Evolutionary conservation across 495 filamentous ascomycete species (phyloP), one percentile per base, ranked within the genome.

Genomic region (Talaromyces stipitatus): DNA sequence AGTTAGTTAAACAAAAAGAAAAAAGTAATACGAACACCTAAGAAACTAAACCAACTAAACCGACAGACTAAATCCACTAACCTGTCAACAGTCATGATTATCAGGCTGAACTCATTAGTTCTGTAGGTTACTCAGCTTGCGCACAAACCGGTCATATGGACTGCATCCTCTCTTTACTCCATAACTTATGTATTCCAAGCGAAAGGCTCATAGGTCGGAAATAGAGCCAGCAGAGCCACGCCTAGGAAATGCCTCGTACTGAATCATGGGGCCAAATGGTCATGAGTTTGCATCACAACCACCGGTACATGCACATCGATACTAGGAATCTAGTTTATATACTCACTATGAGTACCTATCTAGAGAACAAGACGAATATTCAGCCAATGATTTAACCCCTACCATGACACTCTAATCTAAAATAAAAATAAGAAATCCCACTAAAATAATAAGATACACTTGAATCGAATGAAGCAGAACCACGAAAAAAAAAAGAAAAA

Each of bases 321-420:
- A n/a, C n/a, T n/a, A n/a, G n/a, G n/a, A n/a, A n/a, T n/a, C n/a
- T n/a, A n/a, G n/a, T n/a, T n/a, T n/a, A n/a, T n/a, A n/a, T n/a
- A n/a, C n/a, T n/a, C n/a, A n/a, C n/a, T n/a, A n/a, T n/a, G n/a
- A n/a, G n/a, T n/a, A n/a, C n/a, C n/a, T n/a, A n/a, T n/a, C n/a
- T n/a, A n/a, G n/a, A n/a, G n/a, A n/a, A n/a, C n/a, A n/a, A n/a
- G n/a, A n/a, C n/a, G n/a, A n/a, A n/a, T n/a, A n/a, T n/a, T n/a
- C n/a, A n/a, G n/a, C n/a, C n/a, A n/a, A n/a, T n/a, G n/a, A n/a
- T n/a, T n/a, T n/a, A n/a, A n/a, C n/a, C n/a, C n/a, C n/a, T n/a
- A n/a, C n/a, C n/a, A n/a, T n/a, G n/a, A n/a, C n/a, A n/a, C n/a
- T 36, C 32, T 47, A 58, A 61, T 61, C 55, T 55, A 64, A 58